Evolutionary conservation across 371 early-diverging fungal genomes (phyloP), one percentile per base, ranked within the genome.

Genomic region (Polyrhizophydium stewartii): DNA sequence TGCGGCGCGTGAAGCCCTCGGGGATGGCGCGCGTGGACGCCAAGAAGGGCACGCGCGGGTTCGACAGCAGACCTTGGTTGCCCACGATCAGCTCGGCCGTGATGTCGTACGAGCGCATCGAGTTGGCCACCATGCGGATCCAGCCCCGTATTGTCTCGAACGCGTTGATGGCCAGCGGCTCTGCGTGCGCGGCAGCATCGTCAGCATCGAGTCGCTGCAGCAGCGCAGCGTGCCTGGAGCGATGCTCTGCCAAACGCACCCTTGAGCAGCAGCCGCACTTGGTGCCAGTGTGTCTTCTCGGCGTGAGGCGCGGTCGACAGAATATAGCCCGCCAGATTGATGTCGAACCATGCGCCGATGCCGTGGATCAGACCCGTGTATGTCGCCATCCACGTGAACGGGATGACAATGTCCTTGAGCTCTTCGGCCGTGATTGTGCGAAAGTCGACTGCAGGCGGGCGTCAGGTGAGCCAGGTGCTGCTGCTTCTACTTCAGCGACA

Each of bases 201-300:
- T 60, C 30, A 28, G 32, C 21, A 24, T 30, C 17, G 17, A 40
- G n/a, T n/a, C n/a, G n/a, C n/a, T 40, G 22, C 16, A n/a, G 0
- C 17, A 0, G 16, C 16, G 33, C 9, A 49, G 27, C 6, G 31
- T 19, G n/a, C n/a, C n/a, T n/a, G n/a, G n/a, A n/a, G 16, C 50
- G 57, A 25, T 31, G 49, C 27, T 10, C 22, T 56, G 25, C 41
- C 32, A 37, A 17, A 12, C 38, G 2, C 68, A 77, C 81, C 78
- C 65, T 88, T 87, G 53, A 97, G 87, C 50, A 97, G 66, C 74
- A 98, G 90, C 2, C 98, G 88, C 1, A 94, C 91, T 77, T 98
- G 97, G 64, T 98, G 96, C 98, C 98, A 98, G 70, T 98, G 98
- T 1, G 98, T 98, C 25, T 87, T 84, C 31, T 92, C 92, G 7